A percentile compares a stretch with the other conserved stretches of the same genome.
These are phyloP conservation scores for Calonectria hongkongensis DNA, from an alignment of 2,329 filamentous ascomycete genomes.

Conservation along the genomic window DNA sequence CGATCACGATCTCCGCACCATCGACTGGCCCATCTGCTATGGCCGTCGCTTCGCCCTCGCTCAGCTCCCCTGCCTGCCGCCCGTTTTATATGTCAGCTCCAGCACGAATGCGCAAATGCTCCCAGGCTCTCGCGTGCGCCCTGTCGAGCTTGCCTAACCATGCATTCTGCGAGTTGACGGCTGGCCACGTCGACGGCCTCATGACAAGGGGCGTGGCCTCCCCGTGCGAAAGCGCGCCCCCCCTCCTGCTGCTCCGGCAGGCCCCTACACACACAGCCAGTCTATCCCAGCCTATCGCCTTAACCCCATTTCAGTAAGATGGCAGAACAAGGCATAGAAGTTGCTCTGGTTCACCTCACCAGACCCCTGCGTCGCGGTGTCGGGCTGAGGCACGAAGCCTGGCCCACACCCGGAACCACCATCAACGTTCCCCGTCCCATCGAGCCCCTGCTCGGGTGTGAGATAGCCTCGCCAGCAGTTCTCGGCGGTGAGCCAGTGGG, in stretches of 20 bases:
- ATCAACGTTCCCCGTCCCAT: conserved; percentile 33
- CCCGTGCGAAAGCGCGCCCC: conserved; percentile 21
- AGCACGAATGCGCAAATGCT: neutral
- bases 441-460: conserved; percentile 28
- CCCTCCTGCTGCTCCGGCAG: neutral
- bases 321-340: conserved; percentile 41
- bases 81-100: conserved; percentile 32
- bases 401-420: conserved; percentile 37
- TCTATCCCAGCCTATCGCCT: neutral
- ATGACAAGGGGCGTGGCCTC: conserved; percentile 34
- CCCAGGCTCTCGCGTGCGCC: conserved; percentile 13
- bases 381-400: conserved; percentile 25
- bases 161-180: conserved; percentile 30
- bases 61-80: conserved; percentile 32
- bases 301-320: conserved; percentile 39
- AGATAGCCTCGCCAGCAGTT: conserved; percentile 26
- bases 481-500: conserved; percentile 37
- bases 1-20: conserved; percentile 47
- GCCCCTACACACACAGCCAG: conserved; percentile 1
- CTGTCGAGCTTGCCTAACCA: conserved; percentile 21
- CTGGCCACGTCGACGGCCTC: conserved; percentile 39
- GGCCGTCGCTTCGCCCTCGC: conserved; percentile 36
- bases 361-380: conserved; percentile 25
- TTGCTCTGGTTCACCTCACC: conserved; percentile 1
- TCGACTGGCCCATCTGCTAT: conserved; percentile 32